Base-by-base conservation (phyloP, 2,329 filamentous ascomycete species). In the Aspergillus pseudotamarii region DNA sequence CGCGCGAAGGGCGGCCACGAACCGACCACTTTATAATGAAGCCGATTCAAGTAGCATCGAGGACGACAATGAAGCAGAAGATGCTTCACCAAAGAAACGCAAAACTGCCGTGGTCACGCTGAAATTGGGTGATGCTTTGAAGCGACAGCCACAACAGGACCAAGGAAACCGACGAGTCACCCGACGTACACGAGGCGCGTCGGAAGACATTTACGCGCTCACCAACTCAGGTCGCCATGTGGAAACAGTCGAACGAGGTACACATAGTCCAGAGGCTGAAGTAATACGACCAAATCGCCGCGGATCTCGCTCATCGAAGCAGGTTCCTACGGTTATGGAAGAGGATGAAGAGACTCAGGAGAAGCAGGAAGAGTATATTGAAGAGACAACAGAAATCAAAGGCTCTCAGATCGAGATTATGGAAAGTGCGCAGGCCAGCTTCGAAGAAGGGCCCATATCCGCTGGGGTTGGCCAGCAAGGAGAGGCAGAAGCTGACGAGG, bases 211-310 rank as follows among this genome's bases (percentile, higher is more conserved):
- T 16, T 77, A 87, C 53, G 85, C 84, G 19, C 76, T 89, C 51
- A 85, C 86, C 3, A 84, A 86, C 66, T 88, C 86, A 9, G 87
- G 87, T 21, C 83, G 80, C 63, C 86, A 89, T 72, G 81, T 82
- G 62, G 75, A 85, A 59, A 79, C 86, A 5, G 78, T 87, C 11
- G 80, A 85, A 64, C 78, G 81, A 66, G 84, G 83, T 30, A 87
- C 86, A 3, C 78, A 77, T 46, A 88, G 82, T 61, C 83, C 85
- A 4, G 82, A 86, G 63, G 73, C 75, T 34, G 68, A 71, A 16
- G 48, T 58, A 45, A 8, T 30, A 34, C 60, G 53, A 30, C 63
- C 61, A 12, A 66, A 64, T 36, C 73, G 69, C n/a, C 70, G 68
- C 12, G 67, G 68, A 41, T 70, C 72, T 69, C 78, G 80, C 64